Conservation (phyloP, 371 early-diverging fungal genomes). For the Mortierella sp. region DNA sequence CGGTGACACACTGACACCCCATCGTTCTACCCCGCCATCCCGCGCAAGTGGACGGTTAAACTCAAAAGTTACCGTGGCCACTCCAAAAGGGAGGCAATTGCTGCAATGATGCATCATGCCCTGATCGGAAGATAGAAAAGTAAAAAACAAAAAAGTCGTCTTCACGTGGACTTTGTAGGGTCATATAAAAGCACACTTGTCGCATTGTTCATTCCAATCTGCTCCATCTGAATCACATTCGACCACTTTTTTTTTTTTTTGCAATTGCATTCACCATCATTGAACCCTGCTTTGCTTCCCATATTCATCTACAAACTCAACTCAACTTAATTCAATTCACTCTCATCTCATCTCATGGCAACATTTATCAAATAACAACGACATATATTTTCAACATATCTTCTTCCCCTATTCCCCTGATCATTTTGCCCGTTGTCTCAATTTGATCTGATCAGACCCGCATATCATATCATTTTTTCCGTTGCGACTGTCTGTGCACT, state of each 20-base stretch:
- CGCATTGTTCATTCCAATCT: not conserved
- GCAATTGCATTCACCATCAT: not conserved
- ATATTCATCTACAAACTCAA: not conserved
- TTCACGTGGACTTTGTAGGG: constrained; percentile 1
- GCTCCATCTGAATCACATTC: not conserved
- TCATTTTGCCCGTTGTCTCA: not conserved
- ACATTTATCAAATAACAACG: not conserved
- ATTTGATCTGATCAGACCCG: not conserved
- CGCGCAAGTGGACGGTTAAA: not conserved
- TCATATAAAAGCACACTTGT: not conserved
- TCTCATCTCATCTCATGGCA: not conserved
- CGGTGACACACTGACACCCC: not conserved
- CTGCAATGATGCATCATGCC: not conserved
- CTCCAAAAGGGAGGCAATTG: not conserved
- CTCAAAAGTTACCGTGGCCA: constrained; percentile 4
- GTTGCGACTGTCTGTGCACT: constrained; percentile 2
- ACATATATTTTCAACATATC: not conserved
- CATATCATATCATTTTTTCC: not conserved
- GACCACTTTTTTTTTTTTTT: not conserved
- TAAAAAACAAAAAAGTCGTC: not conserved
- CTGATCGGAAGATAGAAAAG: too few species aligned
- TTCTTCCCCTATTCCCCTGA: not conserved
- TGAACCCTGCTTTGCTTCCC: too few species aligned
- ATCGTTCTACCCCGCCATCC: not conserved
- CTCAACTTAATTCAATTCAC: too few species aligned